phyloP scores from a whole-genome alignment of 768 basidiomycete species.

The Russula griseocarnosa region DNA sequence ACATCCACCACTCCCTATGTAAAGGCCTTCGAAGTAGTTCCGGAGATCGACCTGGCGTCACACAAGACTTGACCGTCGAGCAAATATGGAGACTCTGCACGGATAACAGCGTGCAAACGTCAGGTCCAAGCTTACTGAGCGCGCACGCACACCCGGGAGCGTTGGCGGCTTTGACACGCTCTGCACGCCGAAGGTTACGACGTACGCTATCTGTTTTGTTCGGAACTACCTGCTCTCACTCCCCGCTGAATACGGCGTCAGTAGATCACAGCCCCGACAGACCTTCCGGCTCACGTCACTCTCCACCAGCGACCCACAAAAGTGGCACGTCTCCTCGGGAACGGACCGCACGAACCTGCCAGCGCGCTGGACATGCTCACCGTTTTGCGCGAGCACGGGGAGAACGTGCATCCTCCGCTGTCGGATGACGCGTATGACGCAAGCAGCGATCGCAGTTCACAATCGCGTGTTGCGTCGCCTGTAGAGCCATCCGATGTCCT shows the following conservation, averaged over 20 bases:
- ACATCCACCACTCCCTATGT: constrained; percentile 51
- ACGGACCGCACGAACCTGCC: constrained; percentile 53
- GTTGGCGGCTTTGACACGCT: no score
- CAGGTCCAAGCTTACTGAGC: no score
- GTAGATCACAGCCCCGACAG: constrained; percentile 33
- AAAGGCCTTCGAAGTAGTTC: constrained; percentile 68
- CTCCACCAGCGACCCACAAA: constrained; percentile 35
- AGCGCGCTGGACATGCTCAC: constrained; percentile 72
- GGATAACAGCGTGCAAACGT: no score
- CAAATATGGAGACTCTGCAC: no score
- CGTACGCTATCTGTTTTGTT: constrained; percentile 30
- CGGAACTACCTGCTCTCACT: constrained; percentile 80
- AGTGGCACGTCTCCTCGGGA: constrained; percentile 36
- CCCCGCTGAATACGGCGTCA: constrained; percentile 54
- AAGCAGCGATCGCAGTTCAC: constrained; percentile 56
- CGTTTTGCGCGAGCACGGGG: constrained; percentile 76
- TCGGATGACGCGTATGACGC: constrained; percentile 81
- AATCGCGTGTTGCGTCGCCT: constrained; percentile 47
- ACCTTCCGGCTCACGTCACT: constrained; percentile 55
- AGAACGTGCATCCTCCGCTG: constrained; percentile 66
- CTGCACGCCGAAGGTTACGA: no score
- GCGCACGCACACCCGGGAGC: no score
- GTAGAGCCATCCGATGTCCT: constrained; percentile 32
- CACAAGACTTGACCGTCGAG: constrained; percentile 48
- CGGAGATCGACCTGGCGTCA: constrained; percentile 70